These are phyloP conservation scores for Magnaporthiopsis poae DNA, from an alignment of 2,329 filamentous ascomycete genomes.

Conservation along the genomic window DNA sequence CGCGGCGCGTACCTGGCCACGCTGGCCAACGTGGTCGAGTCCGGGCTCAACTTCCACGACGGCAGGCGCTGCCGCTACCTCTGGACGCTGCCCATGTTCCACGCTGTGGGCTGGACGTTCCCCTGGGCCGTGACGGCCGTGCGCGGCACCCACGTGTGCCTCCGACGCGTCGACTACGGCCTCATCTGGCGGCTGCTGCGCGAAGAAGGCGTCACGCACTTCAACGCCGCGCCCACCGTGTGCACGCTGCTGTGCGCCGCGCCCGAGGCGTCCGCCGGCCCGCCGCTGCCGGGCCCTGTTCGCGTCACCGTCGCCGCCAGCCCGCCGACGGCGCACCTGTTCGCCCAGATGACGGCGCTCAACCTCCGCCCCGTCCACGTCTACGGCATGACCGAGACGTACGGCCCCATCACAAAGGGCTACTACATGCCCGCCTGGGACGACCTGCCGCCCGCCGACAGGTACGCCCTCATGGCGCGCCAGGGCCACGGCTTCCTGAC, in stretches of 20 bases:
- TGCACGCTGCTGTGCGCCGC: slow-evolving; percentile 84
- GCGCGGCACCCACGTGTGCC: slow-evolving; percentile 85
- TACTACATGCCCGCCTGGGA: slow-evolving; percentile 84
- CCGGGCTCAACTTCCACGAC: slow-evolving; percentile 61
- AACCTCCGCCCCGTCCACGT: slow-evolving; percentile 89
- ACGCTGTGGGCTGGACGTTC: slow-evolving; percentile 71
- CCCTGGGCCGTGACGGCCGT: slow-evolving; percentile 80
- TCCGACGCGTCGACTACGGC: slow-evolving; percentile 90
- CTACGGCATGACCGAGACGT: slow-evolving; percentile 81
- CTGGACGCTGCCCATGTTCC: slow-evolving; percentile 86
- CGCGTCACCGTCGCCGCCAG: slow-evolving; percentile 86
- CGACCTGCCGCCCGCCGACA: slow-evolving; percentile 59
- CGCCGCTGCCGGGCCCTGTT: slow-evolving; percentile 58
- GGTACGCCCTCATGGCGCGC: slow-evolving; percentile 80
- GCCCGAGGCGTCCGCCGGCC: slow-evolving; percentile 60
- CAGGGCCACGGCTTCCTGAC: slow-evolving; percentile 89
- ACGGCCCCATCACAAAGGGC: slow-evolving; percentile 89
- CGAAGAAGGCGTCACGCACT: slow-evolving; percentile 81
- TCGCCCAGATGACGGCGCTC: slow-evolving; percentile 73
- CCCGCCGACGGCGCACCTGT: slow-evolving; percentile 79
- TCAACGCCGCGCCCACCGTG: slow-evolving; percentile 90
- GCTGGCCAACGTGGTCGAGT: slow-evolving; percentile 79
- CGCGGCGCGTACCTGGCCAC: slow-evolving; percentile 77
- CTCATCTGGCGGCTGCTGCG: slow-evolving; percentile 85
- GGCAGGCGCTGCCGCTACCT: slow-evolving; percentile 64